Evolutionary conservation across 306 rosid species (phyloP), one percentile per base, ranked within the genome.

Genomic region (Cicer pinnatifidum): DNA sequence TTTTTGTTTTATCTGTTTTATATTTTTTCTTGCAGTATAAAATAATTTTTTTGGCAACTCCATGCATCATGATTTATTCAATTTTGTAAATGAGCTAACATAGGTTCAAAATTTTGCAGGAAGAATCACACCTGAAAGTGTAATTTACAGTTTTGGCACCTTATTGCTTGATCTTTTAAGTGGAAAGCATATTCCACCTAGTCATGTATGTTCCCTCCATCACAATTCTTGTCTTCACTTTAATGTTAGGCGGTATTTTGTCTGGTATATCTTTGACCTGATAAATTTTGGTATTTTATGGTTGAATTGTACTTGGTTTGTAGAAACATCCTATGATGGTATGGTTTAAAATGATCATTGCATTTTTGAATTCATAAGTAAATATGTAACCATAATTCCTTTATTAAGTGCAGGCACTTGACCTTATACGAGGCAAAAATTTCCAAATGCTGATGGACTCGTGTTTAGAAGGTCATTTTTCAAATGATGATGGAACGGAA

Each of bases 141-240:
- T 92, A 71, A 81, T 92, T 59, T 90, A 88, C 84, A 92, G 92
- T 86, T 92, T 92, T 67, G 98, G 98, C 43, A 92, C 98, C 68
- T 86, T 92, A 33, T 78, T 90, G 88, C 98, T 92, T 2, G 98
- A 90, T 87, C 96, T 92, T 71, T 85, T 92, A 74, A 92, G 98
- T 73, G 98, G 98, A 79, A 92, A 92, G 81, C 98, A 92, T 81
- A 92, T 92, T 37, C 98, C 98, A 20, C 98, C 96, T 0, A 90
- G 96, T 81, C 98, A 90, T 84, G 98, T 92, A 88, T 46, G 53
- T 57, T 46, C 57, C 69, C 70, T 65, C 47, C 13, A 75, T 41
- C 56, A 17, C 43, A 56, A 72, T 52, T 76, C 35, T 35, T 73
- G 38, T 79, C 72, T 79, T 44, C 46, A 62, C 81, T 80, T 71